Base-by-base conservation (phyloP, 805 yeast genomes). In the Hanseniaspora lindneri region DNA sequence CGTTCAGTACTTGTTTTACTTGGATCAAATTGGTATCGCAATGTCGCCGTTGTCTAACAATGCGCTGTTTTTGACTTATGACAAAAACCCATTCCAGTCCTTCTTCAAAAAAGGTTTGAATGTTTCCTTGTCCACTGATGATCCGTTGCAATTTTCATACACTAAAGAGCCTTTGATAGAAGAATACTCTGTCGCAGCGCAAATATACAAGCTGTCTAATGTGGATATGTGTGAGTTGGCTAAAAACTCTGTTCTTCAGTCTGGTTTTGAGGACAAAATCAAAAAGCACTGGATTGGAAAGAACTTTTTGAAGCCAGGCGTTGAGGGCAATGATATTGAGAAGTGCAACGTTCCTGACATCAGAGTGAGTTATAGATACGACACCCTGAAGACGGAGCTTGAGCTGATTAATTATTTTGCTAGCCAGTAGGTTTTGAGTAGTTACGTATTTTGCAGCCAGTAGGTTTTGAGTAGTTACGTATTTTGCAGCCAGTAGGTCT, bases 141-240 rank as follows among this genome's bases (percentile, higher is more conserved):
- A 92, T 68, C 99, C 99, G 6, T 71, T 92, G 44, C 99, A 94
- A 66, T 92, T 92, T 62, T 83, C 96, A 0, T 92, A 87, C 67
- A 92, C 99, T 28, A 79, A 94, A 59, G 99, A 92, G 61, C 97
- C 99, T 14, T 72, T 92, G 59, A 92, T 92, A 56, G 98, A 92
- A 64, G 98, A 92, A 65, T 92, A 88, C 63, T 85, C 96, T 2
- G 97, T 92, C 27, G 98, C 98, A 6, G 97, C 96, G 0, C 97
- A 92, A 65, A 92, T 92, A 56, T 92, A 88, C 71, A 87, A 92
- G 61, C 72, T 92, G 36, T 85, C 95, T 0, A 79, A 86, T 53
- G 97, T 89, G 28, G 98, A 92, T 65, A 86, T 92, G 94, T 88
- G 97, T 62, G 99, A 92, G 63, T 70, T 92, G 56, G 98, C 99